phyloP scores from a whole-genome alignment of 2,329 filamentous ascomycete genomes.

The Stemphylium beticola region DNA sequence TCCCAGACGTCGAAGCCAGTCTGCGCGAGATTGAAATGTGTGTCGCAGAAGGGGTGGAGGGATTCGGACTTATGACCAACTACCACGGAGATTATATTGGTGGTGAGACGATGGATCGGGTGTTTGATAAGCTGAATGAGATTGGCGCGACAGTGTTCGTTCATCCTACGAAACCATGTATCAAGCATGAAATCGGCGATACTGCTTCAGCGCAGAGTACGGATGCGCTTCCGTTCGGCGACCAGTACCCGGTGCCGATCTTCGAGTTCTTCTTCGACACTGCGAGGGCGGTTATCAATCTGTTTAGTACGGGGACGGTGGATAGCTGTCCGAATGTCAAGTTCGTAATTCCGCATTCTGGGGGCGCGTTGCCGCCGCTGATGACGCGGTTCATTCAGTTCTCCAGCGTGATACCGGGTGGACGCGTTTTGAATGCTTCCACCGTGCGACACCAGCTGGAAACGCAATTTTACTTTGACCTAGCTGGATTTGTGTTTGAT shows the following conservation, averaged over 20 bases:
- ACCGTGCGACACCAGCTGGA: slow-evolving; percentile 43
- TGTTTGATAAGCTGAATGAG: slow-evolving; percentile 58
- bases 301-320: slow-evolving; percentile 58
- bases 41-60: slow-evolving; percentile 55
- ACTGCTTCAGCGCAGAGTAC: slow-evolving; percentile 12
- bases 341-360: slow-evolving; percentile 58
- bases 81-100: slow-evolving; percentile 61
- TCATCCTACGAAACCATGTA: slow-evolving; percentile 61
- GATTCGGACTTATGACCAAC: slow-evolving; percentile 61
- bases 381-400: slow-evolving; percentile 54
- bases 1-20: slow-evolving; percentile 57
- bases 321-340: slow-evolving; percentile 54
- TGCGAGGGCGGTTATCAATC: slow-evolving; percentile 55
- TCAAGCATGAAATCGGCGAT: slow-evolving; percentile 18
- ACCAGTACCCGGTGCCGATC: slow-evolving; percentile 52
- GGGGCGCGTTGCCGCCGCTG: slow-evolving; percentile 54
- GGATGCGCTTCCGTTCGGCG: slow-evolving; percentile 47
- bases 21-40: slow-evolving; percentile 57
- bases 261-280: slow-evolving; percentile 63
- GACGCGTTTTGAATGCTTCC: slow-evolving; percentile 30
- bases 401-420: slow-evolving; percentile 48
- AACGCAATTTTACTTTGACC: slow-evolving; percentile 59
- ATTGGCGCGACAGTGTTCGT: slow-evolving; percentile 59
- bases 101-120: slow-evolving; percentile 51
- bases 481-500: slow-evolving; percentile 59